phyloP scores from a whole-genome alignment of 2,329 filamentous ascomycete genomes.

The Fusarium floridanum region DNA sequence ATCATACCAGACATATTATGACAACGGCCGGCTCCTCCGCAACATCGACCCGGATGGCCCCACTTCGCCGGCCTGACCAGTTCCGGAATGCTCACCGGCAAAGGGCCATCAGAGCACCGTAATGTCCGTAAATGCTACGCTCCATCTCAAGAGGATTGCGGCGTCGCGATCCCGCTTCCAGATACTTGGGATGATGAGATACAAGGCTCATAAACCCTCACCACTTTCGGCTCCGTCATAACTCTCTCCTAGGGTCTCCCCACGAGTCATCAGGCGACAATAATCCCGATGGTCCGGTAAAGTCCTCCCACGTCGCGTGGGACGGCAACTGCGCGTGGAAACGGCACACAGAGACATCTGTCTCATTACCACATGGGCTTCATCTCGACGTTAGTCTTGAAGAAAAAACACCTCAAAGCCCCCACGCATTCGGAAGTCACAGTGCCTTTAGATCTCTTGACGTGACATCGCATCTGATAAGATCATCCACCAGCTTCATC shows the following conservation, averaged over 20 bases:
- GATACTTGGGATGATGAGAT: neutral
- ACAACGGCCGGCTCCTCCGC: neutral
- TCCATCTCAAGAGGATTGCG: conserved; percentile 14
- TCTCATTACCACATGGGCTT: conserved; percentile 5
- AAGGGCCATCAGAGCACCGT: neutral
- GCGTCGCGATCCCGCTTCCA: conserved; percentile 9
- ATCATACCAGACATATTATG: conserved; percentile 15
- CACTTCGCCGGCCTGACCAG: conserved; percentile 15
- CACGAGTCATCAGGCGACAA: neutral
- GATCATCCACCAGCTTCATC: conserved; percentile 5
- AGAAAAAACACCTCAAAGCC: neutral
- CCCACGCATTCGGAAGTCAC: conserved; percentile 1
- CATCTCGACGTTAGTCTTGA: neutral
- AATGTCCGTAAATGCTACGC: conserved; percentile 13
- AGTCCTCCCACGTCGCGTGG: neutral
- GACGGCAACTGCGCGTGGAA: neutral
- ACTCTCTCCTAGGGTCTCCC: neutral
- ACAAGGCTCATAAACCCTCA: neutral
- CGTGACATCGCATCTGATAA: conserved; percentile 13
- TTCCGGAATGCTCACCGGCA: conserved; percentile 5
- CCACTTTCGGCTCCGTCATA: neutral
- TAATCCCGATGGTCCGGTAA: neutral
- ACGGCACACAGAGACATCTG: neutral
- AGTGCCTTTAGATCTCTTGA: neutral
- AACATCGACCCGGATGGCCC: conserved; percentile 7